Conservation (phyloP, 225 moss, liverwort and hornwort genomes). For the Rhytidiadelphus loreus region DNA sequence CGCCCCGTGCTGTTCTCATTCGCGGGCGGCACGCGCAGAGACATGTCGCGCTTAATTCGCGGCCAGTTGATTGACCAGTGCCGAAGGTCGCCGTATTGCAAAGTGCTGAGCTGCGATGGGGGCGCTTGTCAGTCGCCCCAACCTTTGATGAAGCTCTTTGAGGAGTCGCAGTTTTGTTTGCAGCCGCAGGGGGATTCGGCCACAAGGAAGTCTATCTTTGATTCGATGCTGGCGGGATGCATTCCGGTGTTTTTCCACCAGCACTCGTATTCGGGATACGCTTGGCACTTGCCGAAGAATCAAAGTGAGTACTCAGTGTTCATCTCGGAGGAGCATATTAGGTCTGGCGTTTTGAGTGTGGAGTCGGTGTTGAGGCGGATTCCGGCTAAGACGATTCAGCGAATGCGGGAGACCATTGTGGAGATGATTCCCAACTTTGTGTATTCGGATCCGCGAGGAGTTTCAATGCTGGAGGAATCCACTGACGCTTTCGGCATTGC, state of each 20-base stretch:
- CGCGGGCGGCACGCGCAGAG: conserved; percentile 27
- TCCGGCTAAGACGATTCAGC: background rate
- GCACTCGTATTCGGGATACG: conserved; percentile 28
- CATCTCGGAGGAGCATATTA: conserved; percentile 28
- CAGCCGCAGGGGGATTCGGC: conserved; percentile 42
- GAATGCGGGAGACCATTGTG: conserved; percentile 27
- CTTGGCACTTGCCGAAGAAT: conserved; percentile 33
- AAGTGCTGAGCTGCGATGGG: conserved; percentile 24
- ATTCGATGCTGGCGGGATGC: conserved; percentile 53
- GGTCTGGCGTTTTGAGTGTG: conserved; percentile 14
- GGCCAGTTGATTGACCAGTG: conserved; percentile 42
- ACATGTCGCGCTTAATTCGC: conserved; percentile 19
- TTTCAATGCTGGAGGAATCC: background rate
- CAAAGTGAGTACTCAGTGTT: conserved; percentile 22
- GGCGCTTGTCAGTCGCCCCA: conserved; percentile 31
- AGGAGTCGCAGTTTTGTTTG: conserved; percentile 36
- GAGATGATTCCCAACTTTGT: conserved; percentile 28
- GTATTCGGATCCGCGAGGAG: conserved; percentile 32
- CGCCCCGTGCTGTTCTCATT: conserved; percentile 29
- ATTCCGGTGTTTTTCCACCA: conserved; percentile 52
- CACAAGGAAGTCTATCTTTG: conserved; percentile 42
- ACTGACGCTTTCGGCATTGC: conserved; percentile 39
- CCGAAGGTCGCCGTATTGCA: conserved; percentile 21
- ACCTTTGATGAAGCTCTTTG: conserved; percentile 32
- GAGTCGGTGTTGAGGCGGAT: conserved; percentile 28